A percentile compares a stretch with the other conserved stretches of the same genome.
phyloP scores from a whole-genome alignment of 129 eudicot genomes.

The Chrysanthemum lavandulifolium region DNA sequence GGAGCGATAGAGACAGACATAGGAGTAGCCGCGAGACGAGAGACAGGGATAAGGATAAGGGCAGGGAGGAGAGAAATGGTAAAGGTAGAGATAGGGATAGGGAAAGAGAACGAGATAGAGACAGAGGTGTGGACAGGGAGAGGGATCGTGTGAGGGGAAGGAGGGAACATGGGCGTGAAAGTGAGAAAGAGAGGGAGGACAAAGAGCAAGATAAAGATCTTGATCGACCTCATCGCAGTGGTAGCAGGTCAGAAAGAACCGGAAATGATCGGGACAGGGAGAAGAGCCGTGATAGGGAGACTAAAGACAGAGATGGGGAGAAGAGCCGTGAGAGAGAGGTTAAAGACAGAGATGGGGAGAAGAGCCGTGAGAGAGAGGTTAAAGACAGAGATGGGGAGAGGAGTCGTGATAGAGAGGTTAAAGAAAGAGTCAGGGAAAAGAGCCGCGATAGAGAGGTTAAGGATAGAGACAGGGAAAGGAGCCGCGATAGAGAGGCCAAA shows the following conservation, averaged over 20 bases:
- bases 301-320: slow-evolving; percentile 9
- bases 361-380: slow-evolving; percentile 41
- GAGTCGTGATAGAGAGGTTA: slow-evolving; percentile 36
- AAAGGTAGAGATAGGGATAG: slow-evolving; percentile 42
- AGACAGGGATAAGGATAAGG: slow-evolving; percentile 43
- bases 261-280: slow-evolving; percentile 50
- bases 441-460: slow-evolving; percentile 40
- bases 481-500: slow-evolving; percentile 37
- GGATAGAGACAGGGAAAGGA: slow-evolving; percentile 36
- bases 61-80: slow-evolving; percentile 49
- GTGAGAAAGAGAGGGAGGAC: slow-evolving; percentile 42
- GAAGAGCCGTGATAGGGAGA: slow-evolving; percentile 47
- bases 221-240: slow-evolving; percentile 46
- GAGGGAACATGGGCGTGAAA: slow-evolving; percentile 42
- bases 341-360: slow-evolving; percentile 33
- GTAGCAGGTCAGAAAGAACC: slow-evolving; percentile 52
- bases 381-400: slow-evolving; percentile 31
- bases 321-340: slow-evolving; percentile 38
- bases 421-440: slow-evolving; percentile 32
- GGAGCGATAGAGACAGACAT: slow-evolving; percentile 57
- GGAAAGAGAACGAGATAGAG: slow-evolving; percentile 36
- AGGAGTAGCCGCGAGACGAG: slow-evolving; percentile 64
- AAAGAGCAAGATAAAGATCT: slow-evolving; percentile 40
- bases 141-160: slow-evolving; percentile 44
- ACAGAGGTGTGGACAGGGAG: slow-evolving; percentile 41